Evolutionary conservation across 768 basidiomycete species (phyloP).

Genomic region (Lactifluus volemus): DNA sequence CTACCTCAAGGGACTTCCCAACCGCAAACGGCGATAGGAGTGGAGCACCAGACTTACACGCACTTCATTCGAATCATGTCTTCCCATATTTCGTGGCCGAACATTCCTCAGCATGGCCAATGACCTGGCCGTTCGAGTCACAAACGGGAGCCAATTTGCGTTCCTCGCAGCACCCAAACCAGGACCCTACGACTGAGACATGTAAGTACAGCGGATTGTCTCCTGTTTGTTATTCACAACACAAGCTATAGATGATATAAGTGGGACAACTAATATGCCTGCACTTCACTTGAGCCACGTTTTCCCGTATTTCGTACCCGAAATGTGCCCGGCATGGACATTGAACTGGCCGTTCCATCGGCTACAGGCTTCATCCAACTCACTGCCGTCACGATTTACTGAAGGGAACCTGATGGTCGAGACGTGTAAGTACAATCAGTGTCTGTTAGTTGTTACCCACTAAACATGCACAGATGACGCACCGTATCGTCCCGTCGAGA

Average conservation of each 20-base stretch:
- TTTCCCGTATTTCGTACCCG: conserved; percentile 5
- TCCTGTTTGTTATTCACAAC: conserved; percentile 14
- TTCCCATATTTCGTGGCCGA: conserved; percentile 5
- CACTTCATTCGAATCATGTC: background rate
- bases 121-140: conserved; percentile 15
- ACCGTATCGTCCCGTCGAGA: background rate
- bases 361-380: background rate
- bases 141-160: background rate
- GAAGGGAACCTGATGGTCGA: conserved; percentile 20
- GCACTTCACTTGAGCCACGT: background rate
- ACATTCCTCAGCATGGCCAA: conserved; percentile 8
- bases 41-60: background rate
- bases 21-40: background rate
- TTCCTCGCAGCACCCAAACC: conserved; percentile 1
- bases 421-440: conserved; percentile 23
- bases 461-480: conserved; percentile 20
- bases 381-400: background rate
- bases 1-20: conserved; percentile 36
- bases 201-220: conserved; percentile 22
- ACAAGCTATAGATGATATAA: conserved; percentile 16
- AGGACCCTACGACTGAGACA: conserved; percentile 22
- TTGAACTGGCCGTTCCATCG: conserved; percentile 17
- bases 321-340: conserved; percentile 5
- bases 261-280: background rate
- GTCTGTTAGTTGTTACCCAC: conserved; percentile 14